Evolutionary conservation across 2,329 filamentous ascomycete species (phyloP), one percentile per base, ranked within the genome.

Genomic region (Lecanicillium sp.): DNA sequence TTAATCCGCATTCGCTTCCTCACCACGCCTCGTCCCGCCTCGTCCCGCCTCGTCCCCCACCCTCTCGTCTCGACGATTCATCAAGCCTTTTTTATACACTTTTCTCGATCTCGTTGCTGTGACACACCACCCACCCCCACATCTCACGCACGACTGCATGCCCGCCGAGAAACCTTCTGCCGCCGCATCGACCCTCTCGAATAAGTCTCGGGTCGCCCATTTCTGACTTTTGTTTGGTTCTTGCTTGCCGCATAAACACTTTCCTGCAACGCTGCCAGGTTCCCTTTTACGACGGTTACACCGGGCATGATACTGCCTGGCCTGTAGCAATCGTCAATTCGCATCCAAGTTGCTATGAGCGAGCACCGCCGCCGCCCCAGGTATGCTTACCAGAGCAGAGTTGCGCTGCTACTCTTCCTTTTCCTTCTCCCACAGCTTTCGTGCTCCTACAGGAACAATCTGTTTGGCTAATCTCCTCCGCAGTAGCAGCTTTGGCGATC

Each of bases 401-500:
- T n/a, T n/a, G n/a, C n/a, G n/a, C n/a, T n/a, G n/a, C n/a, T n/a
- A n/a, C n/a, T n/a, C n/a, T n/a, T n/a, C n/a, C 40, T 41, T 34
- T 45, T 15, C 37, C 41, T 42, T 36, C 33, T 34, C n/a, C 45
- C 37, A 43, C 43, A n/a, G n/a, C n/a, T n/a, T n/a, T n/a, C n/a
- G n/a, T n/a, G n/a, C n/a, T n/a, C n/a, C n/a, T n/a, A n/a, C n/a
- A n/a, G n/a, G n/a, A n/a, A n/a, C n/a, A n/a, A 38, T 42, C 44
- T 46, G 40, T 38, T 43, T 49, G 47, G 56, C 64, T 70, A 52
- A 72, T 55, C 47, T 44, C 41, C 40, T 49, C 29, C 43, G 50
- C 37, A 49, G 42, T 42, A 42, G 47, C 56, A 80, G 77, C 69
- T 77, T 77, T 74, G 74, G 73, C 68, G 71, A 76, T 66, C 66